Conservation (phyloP, 2,329 filamentous ascomycete genomes). For the Rachicladosporium sp. region DNA sequence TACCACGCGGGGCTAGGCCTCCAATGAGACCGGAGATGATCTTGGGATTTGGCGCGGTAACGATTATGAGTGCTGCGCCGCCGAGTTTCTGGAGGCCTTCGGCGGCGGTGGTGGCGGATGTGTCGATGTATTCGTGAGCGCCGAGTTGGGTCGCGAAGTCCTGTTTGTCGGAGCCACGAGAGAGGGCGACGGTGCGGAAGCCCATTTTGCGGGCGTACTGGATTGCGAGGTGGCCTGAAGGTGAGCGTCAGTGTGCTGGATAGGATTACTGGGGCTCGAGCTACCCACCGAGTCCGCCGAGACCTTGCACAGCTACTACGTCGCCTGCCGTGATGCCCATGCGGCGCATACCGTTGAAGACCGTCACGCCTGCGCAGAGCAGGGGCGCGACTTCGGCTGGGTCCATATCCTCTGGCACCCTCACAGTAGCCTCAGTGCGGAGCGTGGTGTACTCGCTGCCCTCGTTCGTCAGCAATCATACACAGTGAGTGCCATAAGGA, state of each 20-base stretch:
- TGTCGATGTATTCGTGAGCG: slow-evolving; percentile 45
- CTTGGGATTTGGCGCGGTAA: slow-evolving; percentile 50
- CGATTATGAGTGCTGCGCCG: slow-evolving; percentile 49
- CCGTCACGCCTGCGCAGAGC: slow-evolving; percentile 39
- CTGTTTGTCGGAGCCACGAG: slow-evolving; percentile 38
- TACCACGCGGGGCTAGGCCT: slow-evolving; percentile 44
- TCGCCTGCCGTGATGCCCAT: slow-evolving; percentile 35
- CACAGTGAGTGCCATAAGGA: too few relatives aligned
- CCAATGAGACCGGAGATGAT: slow-evolving; percentile 41
- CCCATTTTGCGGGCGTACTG: slow-evolving; percentile 43
- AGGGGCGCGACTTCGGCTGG: slow-evolving; percentile 32
- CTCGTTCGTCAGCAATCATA: too few relatives aligned
- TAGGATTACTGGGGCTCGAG: too few relatives aligned
- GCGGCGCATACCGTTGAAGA: slow-evolving; percentile 40
- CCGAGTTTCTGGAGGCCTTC: slow-evolving; percentile 44
- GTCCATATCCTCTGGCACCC: slow-evolving; percentile 33
- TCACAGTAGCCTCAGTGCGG: slow-evolving; percentile 46
- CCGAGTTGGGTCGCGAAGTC: slow-evolving; percentile 42
- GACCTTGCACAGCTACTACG: slow-evolving; percentile 39
- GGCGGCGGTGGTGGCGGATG: slow-evolving; percentile 38
- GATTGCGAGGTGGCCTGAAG: slow-evolving; percentile 35
- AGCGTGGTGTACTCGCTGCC: slow-evolving; percentile 45
- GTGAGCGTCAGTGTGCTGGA: too few relatives aligned
- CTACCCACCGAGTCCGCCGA: slow-evolving; percentile 27
- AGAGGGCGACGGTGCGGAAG: slow-evolving; percentile 40